phyloP scores from a whole-genome alignment of 768 basidiomycete species.

The Auriscalpium vulgare region DNA sequence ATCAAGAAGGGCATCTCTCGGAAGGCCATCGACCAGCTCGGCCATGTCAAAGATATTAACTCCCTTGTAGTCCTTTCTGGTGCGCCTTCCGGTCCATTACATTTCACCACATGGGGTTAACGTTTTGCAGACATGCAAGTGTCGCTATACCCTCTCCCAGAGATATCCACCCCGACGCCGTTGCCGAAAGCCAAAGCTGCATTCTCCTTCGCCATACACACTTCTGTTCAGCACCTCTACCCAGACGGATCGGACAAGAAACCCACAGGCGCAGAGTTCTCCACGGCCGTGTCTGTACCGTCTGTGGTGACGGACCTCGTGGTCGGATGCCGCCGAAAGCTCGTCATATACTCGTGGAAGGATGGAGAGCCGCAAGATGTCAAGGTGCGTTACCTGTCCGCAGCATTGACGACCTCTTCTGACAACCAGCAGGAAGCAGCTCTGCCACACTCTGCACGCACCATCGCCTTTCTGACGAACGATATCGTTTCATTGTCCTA shows the following conservation, averaged over 20 bases:
- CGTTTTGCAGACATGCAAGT: conserved; percentile 52
- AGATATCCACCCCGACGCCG: conserved; percentile 59
- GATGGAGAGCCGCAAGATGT: conserved; percentile 72
- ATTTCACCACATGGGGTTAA: background rate
- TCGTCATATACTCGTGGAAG: conserved; percentile 80
- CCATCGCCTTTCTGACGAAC: conserved; percentile 63
- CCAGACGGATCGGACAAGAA: conserved; percentile 18
- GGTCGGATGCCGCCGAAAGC: conserved; percentile 79
- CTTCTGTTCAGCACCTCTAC: conserved; percentile 42
- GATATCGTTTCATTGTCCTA: conserved; percentile 69
- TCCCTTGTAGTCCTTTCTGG: conserved; percentile 82
- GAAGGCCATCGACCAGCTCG: conserved; percentile 81
- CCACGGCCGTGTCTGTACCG: conserved; percentile 43
- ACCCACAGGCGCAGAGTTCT: conserved; percentile 12
- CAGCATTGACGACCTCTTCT: background rate
- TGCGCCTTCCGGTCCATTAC: conserved; percentile 24
- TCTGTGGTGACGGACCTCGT: conserved; percentile 68
- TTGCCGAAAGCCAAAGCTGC: conserved; percentile 75
- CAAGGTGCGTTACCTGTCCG: conserved; percentile 40
- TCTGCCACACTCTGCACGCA: conserved; percentile 86
- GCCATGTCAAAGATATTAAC: conserved; percentile 77
- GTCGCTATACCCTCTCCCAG: conserved; percentile 70
- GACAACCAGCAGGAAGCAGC: conserved; percentile 52
- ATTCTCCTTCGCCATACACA: conserved; percentile 72
- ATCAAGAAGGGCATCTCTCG: conserved; percentile 57